Percentiles rank a stretch among this genome's conserved stretches.
These are phyloP conservation scores for Didymella arachidicola DNA, from an alignment of 2,329 filamentous ascomycete genomes.

Conservation along the genomic window DNA sequence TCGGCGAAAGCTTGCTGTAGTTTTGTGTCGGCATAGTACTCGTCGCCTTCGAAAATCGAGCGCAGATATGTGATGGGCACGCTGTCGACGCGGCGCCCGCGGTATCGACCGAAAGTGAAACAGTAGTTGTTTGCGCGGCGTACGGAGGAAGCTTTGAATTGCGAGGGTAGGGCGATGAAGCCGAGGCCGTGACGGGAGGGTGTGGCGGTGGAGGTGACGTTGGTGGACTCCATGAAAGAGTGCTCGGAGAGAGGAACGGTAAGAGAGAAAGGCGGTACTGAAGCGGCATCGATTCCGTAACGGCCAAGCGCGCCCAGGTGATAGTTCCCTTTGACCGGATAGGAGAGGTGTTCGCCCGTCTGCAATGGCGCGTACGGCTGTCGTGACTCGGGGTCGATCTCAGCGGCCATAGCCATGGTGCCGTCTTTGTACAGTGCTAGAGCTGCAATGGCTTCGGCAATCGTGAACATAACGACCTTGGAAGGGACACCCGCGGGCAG, in stretches of 20 bases:
- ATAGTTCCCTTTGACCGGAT: slow-evolving; percentile 23
- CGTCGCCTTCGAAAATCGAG: slow-evolving; percentile 5
- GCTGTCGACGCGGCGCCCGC: slow-evolving; percentile 18
- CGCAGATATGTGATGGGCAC: slow-evolving; percentile 17
- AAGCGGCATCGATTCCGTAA: slow-evolving; percentile 7
- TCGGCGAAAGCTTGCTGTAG: slow-evolving; percentile 13
- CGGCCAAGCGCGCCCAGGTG: slow-evolving; percentile 25
- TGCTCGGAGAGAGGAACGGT: slow-evolving; percentile 11
- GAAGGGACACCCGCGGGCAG: neutral
- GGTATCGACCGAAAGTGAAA: slow-evolving; percentile 15
- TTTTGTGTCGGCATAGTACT: slow-evolving; percentile 9
- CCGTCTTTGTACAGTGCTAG: slow-evolving; percentile 8
- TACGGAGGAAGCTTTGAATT: neutral
- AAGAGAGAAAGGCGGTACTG: slow-evolving; percentile 12
- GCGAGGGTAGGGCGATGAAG: slow-evolving; percentile 1
- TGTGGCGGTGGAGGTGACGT: neutral
- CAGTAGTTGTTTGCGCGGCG: slow-evolving; percentile 19
- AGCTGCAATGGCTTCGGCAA: slow-evolving; percentile 18
- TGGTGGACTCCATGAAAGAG: neutral
- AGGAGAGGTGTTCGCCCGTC: slow-evolving; percentile 19
- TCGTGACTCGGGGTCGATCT: slow-evolving; percentile 9
- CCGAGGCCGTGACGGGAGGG: slow-evolving; percentile 14
- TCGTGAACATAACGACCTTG: slow-evolving; percentile 24
- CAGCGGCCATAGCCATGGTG: slow-evolving; percentile 9
- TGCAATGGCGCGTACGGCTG: slow-evolving; percentile 14